Evolutionary conservation across 139 green algal genomes (phyloP).

Genomic region (Picochlorum sp.): DNA sequence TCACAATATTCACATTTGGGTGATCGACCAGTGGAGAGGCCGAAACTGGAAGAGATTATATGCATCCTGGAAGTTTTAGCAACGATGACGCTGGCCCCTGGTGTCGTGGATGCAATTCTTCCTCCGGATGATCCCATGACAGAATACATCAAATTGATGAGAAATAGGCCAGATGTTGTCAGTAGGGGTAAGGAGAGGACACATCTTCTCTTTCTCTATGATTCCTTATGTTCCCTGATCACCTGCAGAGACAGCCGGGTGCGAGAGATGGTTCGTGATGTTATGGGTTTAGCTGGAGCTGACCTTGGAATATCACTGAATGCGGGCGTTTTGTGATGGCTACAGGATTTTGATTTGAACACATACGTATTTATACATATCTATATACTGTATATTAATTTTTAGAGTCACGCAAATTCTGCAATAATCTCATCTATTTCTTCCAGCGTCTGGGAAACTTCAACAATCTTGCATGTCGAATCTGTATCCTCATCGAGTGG

Average conservation of each 20-base stretch:
- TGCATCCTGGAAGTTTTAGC: constrained; percentile 45
- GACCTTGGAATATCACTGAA: constrained; percentile 34
- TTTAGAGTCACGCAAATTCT: neutral
- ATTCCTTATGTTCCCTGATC: constrained; percentile 30
- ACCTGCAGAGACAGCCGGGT: constrained; percentile 36
- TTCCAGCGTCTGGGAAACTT: neutral
- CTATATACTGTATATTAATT: neutral
- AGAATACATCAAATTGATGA: constrained; percentile 11
- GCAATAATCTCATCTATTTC: constrained; percentile 4
- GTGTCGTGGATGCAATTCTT: constrained; percentile 33
- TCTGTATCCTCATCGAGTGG: neutral
- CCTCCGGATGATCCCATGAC: neutral
- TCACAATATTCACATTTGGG: constrained; percentile 3
- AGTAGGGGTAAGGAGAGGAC: constrained; percentile 26
- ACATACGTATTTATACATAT: constrained; percentile 1
- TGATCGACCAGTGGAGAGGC: neutral
- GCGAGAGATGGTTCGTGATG: constrained; percentile 26
- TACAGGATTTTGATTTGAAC: neutral
- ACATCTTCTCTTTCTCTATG: constrained; percentile 53
- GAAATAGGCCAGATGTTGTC: constrained; percentile 4
- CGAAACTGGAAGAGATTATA: constrained; percentile 33
- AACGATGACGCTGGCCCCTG: constrained; percentile 31
- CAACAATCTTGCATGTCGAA: neutral
- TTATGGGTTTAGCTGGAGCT: constrained; percentile 37
- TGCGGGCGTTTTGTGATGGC: constrained; percentile 1